Base-by-base conservation (phyloP, 2,329 filamentous ascomycete species). In the Grosmannia penicillata region DNA sequence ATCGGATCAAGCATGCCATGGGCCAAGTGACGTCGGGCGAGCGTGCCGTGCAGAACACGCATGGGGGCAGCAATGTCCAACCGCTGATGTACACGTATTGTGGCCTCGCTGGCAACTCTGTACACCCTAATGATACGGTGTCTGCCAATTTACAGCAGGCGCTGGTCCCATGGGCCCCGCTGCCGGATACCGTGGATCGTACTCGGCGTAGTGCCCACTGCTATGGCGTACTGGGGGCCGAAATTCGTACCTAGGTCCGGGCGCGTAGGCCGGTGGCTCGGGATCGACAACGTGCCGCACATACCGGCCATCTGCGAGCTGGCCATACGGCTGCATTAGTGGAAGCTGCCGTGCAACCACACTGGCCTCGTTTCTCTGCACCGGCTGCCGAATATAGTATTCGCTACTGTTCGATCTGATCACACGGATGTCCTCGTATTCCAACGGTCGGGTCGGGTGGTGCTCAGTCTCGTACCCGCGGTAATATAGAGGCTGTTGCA, bases 341-440 rank as follows among this genome's bases (percentile, higher is more conserved):
- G 11, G n/a, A n/a, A n/a, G n/a, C n/a, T n/a, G n/a, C n/a, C n/a
- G n/a, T n/a, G n/a, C n/a, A n/a, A n/a, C n/a, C n/a, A n/a, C n/a
- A n/a, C n/a, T n/a, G n/a, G 13, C 8, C 13, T 43, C 45, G 33
- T 46, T 45, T 17, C 39, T 44, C 4, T 41, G 49, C 7, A 49
- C 45, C 5, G 63, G 63, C 22, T 62, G 57, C 28, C 59, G 56
- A 38, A 68, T 56, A 42, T 62, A 60, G 43, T 68, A 70, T 35
- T 64, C 57, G 10, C 65, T 65, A 9, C 65, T 65, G 17, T 59
- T 51, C 2, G 59, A 53, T 46, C 65, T 61, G 11, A 57, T 54
- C 8, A 66, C 59, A 28, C 62, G 58, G 25, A 71, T 56, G 10
- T 67, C 53, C 47, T 71, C 66, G 42, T 61, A 63, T 5, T 56